Evolutionary conservation across 1,284 basidiomycete species (phyloP).

Genomic region (Cryptococcus depauperatus): DNA sequence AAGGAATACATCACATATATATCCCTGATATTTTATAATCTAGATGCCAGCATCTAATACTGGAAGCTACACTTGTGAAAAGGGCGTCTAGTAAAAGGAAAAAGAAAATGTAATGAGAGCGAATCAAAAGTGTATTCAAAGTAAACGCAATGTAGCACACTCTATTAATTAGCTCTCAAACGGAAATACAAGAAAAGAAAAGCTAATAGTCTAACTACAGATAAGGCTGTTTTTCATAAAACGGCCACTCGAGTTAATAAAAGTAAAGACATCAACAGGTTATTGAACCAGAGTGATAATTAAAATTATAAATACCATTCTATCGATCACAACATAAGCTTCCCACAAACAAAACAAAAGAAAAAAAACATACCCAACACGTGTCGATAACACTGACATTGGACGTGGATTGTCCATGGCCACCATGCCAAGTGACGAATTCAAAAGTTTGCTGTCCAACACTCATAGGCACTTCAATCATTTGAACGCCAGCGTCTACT

Average conservation of each 20-base stretch:
- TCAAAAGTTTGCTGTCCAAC: conserved; percentile 33
- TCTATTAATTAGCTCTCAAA: no score
- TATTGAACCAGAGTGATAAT: conserved; percentile 34
- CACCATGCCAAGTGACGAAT: conserved; percentile 18
- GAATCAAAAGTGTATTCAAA: not conserved
- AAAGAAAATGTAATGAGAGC: not conserved
- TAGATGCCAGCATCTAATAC: not conserved
- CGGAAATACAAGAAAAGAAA: not conserved
- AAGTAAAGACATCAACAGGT: conserved; percentile 11
- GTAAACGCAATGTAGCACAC: no score
- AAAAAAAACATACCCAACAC: conserved; percentile 32
- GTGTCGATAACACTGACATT: conserved; percentile 20
- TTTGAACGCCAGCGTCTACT: conserved; percentile 30
- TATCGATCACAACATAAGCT: not conserved
- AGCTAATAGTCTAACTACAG: not conserved
- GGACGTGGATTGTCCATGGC: conserved; percentile 10
- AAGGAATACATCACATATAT: no score
- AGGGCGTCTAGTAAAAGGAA: no score
- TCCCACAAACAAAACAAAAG: not conserved
- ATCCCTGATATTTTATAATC: no score
- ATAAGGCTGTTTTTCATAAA: not conserved
- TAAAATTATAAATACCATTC: conserved; percentile 43
- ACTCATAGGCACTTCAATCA: conserved; percentile 36
- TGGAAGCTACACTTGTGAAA: no score
- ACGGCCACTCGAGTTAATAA: no score